Conservation (phyloP, 1,139 yeast genomes). For the Kluyveromyces marxianus region DNA sequence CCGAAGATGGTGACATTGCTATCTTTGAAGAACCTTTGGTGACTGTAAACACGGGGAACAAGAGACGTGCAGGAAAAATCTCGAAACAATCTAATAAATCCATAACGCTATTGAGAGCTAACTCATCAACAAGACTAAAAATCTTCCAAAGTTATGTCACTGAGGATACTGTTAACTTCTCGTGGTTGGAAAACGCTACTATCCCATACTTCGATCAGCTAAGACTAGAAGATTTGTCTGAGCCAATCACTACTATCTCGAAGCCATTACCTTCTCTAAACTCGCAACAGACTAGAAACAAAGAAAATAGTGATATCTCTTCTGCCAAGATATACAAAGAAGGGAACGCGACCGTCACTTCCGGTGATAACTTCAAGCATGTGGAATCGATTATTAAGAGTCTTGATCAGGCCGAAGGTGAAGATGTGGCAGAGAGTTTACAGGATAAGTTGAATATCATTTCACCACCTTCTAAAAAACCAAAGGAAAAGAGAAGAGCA, state of each 20-base stretch:
- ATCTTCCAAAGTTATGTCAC: slow-evolving; percentile 40
- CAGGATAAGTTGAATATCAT: slow-evolving; percentile 46
- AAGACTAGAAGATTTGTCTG: slow-evolving; percentile 41
- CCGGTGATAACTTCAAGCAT: slow-evolving; percentile 57
- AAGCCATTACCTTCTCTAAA: slow-evolving; percentile 35
- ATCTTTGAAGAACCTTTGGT: slow-evolving; percentile 50
- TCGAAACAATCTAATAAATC: slow-evolving; percentile 44
- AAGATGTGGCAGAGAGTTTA: slow-evolving; percentile 41
- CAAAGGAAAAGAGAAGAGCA: slow-evolving; percentile 29
- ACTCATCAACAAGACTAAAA: slow-evolving; percentile 34
- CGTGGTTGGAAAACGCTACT: slow-evolving; percentile 71
- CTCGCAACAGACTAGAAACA: slow-evolving; percentile 30
- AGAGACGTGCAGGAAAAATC: slow-evolving; percentile 33
- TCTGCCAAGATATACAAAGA: slow-evolving; percentile 66
- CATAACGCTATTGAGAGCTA: slow-evolving; percentile 41
- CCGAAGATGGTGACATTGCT: slow-evolving; percentile 66
- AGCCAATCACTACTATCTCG: slow-evolving; percentile 29
- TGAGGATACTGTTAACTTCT: slow-evolving; percentile 38
- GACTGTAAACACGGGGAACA: slow-evolving; percentile 22
- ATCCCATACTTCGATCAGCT: slow-evolving; percentile 57
- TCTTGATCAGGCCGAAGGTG: slow-evolving; percentile 35
- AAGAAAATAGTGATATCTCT: slow-evolving; percentile 55
- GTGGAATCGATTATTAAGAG: slow-evolving; percentile 31
- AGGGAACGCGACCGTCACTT: slow-evolving; percentile 53
- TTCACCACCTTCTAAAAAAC: slow-evolving; percentile 10